Conservation (phyloP, 441 rosid genomes). For the Capsella rubella region DNA sequence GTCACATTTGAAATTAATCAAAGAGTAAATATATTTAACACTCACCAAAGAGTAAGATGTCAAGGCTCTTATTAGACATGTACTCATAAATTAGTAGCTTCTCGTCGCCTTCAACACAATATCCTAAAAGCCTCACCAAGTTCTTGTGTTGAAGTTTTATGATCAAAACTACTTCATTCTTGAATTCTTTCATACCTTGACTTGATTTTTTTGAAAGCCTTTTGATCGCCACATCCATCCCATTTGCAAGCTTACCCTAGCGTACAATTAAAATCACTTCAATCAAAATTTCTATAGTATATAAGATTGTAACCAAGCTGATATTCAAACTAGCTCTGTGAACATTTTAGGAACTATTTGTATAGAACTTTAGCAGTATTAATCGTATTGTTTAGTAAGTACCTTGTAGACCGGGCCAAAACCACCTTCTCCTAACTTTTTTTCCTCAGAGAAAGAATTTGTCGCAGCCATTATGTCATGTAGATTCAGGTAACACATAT, state of each 20-base stretch:
- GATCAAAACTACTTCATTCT: conserved; percentile 56
- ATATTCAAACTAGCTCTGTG: no score
- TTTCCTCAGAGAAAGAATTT: conserved; percentile 19
- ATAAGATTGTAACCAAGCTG: neutral
- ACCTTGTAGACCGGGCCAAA: conserved; percentile 37
- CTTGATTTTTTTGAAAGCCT: conserved; percentile 57
- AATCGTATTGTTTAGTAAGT: no score
- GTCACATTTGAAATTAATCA: no score
- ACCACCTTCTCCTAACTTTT: conserved; percentile 34
- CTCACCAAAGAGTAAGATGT: neutral
- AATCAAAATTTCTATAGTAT: neutral
- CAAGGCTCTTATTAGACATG: neutral
- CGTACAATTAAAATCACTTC: neutral
- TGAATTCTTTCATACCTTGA: conserved; percentile 61
- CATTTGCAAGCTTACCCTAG: conserved; percentile 53
- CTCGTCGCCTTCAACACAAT: neutral
- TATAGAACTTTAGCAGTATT: no score
- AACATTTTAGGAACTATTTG: neutral
- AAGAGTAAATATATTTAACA: neutral
- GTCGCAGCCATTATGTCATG: conserved; percentile 23
- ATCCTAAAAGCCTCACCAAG: conserved; percentile 52
- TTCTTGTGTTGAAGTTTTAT: conserved; percentile 66
- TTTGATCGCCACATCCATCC: conserved; percentile 57
- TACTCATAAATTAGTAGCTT: neutral
- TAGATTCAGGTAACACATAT: neutral